Percentiles rank a stretch among this genome's conserved stretches.
Evolutionary conservation across 208 protist species (phyloP).

Genomic region (Trypanosoma theileri): DNA sequence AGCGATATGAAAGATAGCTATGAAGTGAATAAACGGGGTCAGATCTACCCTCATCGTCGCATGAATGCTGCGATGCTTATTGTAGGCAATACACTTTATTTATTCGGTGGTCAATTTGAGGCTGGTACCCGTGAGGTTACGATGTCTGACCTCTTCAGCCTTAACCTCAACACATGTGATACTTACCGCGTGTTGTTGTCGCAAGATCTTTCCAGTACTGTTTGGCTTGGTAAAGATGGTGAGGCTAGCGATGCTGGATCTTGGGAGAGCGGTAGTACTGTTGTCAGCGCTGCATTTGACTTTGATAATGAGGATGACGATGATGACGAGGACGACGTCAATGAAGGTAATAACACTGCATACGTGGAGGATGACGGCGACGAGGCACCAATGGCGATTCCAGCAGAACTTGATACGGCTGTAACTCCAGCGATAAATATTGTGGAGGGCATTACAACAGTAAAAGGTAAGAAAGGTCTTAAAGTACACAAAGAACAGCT

Average conservation of each 20-base stretch:
- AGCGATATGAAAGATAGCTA: constrained; percentile 72
- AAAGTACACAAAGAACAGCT: constrained; percentile 88
- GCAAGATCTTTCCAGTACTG: constrained; percentile 74
- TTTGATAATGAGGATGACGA: constrained; percentile 71
- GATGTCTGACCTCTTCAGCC: constrained; percentile 83
- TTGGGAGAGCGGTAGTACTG: constrained; percentile 88
- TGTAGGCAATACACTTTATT: constrained; percentile 72
- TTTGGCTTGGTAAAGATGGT: constrained; percentile 84
- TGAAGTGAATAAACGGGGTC: constrained; percentile 58
- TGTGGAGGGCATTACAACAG: constrained; percentile 53
- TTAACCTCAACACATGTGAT: constrained; percentile 84
- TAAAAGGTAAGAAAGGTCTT: constrained; percentile 80
- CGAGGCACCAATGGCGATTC: constrained; percentile 71
- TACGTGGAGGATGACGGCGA: constrained; percentile 54
- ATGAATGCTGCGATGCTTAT: constrained; percentile 77
- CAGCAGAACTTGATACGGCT: constrained; percentile 62
- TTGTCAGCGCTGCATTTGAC: constrained; percentile 79
- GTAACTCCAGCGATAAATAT: constrained; percentile 49
- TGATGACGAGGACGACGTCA: constrained; percentile 63
- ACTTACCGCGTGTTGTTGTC: constrained; percentile 79
- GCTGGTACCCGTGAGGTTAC: constrained; percentile 85
- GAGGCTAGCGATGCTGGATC: constrained; percentile 73
- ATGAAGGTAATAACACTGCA: constrained; percentile 11
- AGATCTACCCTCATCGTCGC: constrained; percentile 77
- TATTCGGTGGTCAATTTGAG: constrained; percentile 92